phyloP scores from a whole-genome alignment of 179 eudicot genomes.

The Vitellaria paradoxa region DNA sequence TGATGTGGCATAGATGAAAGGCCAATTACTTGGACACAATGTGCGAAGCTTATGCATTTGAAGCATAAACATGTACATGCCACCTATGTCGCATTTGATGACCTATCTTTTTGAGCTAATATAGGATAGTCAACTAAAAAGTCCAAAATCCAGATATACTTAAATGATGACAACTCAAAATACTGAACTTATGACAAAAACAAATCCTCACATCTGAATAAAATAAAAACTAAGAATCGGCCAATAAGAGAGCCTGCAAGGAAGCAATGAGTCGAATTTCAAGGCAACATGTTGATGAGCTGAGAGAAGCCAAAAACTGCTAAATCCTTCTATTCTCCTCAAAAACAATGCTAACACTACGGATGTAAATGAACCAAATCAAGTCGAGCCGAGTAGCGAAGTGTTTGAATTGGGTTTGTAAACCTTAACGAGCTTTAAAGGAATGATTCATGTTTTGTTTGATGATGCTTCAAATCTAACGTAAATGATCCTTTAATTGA shows the following conservation, averaged over 20 bases:
- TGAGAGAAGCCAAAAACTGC: not conserved
- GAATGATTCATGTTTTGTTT: too few species aligned
- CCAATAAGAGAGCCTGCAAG: not conserved
- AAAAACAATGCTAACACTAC: not conserved
- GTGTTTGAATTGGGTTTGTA: too few species aligned
- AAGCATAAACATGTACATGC: not conserved
- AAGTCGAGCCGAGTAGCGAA: too few species aligned
- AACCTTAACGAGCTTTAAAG: too few species aligned
- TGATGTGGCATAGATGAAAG: not conserved
- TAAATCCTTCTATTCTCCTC: not conserved
- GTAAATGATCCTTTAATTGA: too few species aligned
- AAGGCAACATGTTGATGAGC: not conserved
- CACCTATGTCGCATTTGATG: not conserved
- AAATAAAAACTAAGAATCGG: conserved; percentile 2
- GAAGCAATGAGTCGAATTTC: not conserved
- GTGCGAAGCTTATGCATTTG: not conserved
- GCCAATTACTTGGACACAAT: not conserved
- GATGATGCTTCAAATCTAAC: too few species aligned
- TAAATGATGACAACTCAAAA: not conserved
- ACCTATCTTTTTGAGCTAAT: not conserved
- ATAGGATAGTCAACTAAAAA: not conserved
- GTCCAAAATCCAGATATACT: not conserved
- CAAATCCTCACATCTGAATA: not conserved
- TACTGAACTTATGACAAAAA: not conserved
- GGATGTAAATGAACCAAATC: not conserved